Conservation (phyloP, 495 filamentous ascomycete genomes). For the Xylaria acuta region DNA sequence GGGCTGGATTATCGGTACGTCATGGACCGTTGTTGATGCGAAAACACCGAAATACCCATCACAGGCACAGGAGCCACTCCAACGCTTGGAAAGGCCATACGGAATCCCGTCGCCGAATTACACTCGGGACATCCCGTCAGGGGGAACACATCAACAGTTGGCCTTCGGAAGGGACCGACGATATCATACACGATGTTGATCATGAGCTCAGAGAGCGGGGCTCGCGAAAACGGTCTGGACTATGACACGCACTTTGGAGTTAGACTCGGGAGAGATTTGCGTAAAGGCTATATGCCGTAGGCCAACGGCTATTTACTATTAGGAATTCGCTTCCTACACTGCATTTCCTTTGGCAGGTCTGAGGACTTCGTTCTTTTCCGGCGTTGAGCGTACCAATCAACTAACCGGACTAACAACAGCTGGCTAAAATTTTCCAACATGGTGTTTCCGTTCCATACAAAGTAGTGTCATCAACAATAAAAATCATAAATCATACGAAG, state of each 20-base stretch:
- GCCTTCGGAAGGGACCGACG: not conserved
- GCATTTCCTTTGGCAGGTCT: not conserved
- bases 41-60: not conserved
- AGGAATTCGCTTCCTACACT: not conserved
- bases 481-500: not conserved
- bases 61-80: not conserved
- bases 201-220: not conserved
- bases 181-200: not conserved
- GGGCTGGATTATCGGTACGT: not conserved
- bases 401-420: not conserved
- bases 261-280: not conserved
- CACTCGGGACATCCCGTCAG: not conserved
- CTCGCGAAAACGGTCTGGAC: not conserved
- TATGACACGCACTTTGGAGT: not conserved
- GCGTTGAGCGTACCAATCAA: not conserved
- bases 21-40: not conserved
- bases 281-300: not conserved
- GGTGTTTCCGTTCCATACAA: not conserved
- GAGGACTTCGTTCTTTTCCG: not conserved
- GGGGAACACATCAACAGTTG: not conserved
- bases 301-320: not conserved
- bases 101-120: not conserved
- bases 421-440: not conserved
- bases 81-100: not conserved
- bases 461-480: not conserved